Evolutionary conservation across 1,284 basidiomycete genomes (phyloP), one percentile per base, ranked within the genome.

Genomic region (Agroathelia rolfsii): DNA sequence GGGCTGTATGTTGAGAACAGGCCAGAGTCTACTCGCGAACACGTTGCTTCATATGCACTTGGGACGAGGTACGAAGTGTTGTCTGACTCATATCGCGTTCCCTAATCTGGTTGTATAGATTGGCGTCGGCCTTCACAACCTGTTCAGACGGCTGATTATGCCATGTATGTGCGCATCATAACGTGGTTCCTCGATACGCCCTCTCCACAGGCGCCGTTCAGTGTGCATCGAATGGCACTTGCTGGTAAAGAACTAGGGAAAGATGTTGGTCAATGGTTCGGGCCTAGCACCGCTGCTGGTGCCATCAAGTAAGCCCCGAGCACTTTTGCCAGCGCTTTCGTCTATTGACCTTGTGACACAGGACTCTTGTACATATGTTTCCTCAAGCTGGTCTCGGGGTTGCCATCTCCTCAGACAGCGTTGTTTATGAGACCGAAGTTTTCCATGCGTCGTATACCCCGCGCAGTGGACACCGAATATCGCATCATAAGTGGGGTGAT

Each of bases 1-100:
- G 94, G 94, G 94, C 0, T 98, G 94, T 56, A 97, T 98, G 94
- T 57, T 97, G 17, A 62, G 94, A 15, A 97, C 94, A 0, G 93
- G 92, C 1, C 94, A 97, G 59, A 87, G 84, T 46, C 52, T 98
- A 40, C 64, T 98, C 11, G 94, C 90, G 4, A 96, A 93, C 46
- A 78, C 92, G 0, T 62, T 97, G 14, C 56, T 93, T 10, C 74
- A 83, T 51, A 58, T 86, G 4, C 87, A 94, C 57, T 64, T 95
- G 1, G 88, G 89, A 3, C 67, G 90, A 60, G 85, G 88, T 90
- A 43, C 42, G 80, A 64, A 10, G 34, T 23, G 20, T 31, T 39
- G 25, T 30, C 16, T 32, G 15, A 24, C 32, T 38, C 16, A 22
- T 25, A 20, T n/a, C 9, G 37, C 12, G 27, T 22, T 40, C 25